Base-by-base conservation (phyloP, 371 early-diverging fungal genomes). In the Mucor lusitanicus region DNA sequence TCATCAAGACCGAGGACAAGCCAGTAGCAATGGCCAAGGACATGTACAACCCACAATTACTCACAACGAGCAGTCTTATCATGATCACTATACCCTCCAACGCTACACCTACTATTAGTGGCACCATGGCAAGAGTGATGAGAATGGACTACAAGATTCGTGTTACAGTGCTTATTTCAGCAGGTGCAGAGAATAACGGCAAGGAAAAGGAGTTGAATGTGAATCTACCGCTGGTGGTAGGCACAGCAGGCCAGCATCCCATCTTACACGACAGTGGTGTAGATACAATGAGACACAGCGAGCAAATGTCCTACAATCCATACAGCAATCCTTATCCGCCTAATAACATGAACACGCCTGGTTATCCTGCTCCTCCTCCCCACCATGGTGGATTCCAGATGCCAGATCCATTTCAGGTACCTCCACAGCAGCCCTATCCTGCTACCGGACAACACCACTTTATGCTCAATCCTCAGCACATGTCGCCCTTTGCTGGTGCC, bases 61-160 rank as follows among this genome's bases (percentile, higher is more conserved):
- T 63, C n/a, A 27, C 6, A n/a, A 8, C 8, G 1, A 63, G 28
- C 28, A 19, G 23, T 3, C 7, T 53, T 11, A 15, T 60, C 15
- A 32, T 40, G 9, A n/a, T 66, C 7, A 21, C 39, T 9, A 66
- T 61, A 15, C 54, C 67, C 3, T 42, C 67, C 3, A 61, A 60
- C 30, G 53, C 35, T 2, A 66, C 67, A 32, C 67, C 67, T 6
- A 66, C 61, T 4, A 66, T 66, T 23, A 9, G 21, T 28, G 30
- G n/a, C 6, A 54, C 28, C 19, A 44, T 44, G 6, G 67, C 58
- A 5, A 66, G 33, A 21, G 67, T 66, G 6, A 61, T 66, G 61
- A 37, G 54, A 54, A 1, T 66, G 9, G 61, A 66, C 25, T 66
- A 66, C 32, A 66, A 66, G 59, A 39, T 66, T 42, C 61, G 67